These are phyloP conservation scores for Kwoniella pini DNA, from an alignment of 768 basidiomycete genomes.

Conservation along the genomic window DNA sequence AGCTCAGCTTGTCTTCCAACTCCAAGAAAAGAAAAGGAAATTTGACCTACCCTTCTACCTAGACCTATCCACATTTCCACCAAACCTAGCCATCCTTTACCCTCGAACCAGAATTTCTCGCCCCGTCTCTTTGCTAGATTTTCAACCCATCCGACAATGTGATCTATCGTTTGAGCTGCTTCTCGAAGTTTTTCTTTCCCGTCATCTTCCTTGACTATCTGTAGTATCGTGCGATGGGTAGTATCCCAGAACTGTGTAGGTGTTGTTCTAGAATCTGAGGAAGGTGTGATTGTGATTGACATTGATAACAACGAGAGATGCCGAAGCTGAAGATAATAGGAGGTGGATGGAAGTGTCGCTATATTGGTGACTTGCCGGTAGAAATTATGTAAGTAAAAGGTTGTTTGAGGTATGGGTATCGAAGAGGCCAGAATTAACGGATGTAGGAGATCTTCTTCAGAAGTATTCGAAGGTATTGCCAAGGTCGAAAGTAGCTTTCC, in stretches of 20 bases:
- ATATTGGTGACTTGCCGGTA: constrained; percentile 16
- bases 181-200: constrained; percentile 1
- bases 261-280: constrained; percentile 4
- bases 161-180: constrained; percentile 6
- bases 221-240: constrained; percentile 8
- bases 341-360: neutral
- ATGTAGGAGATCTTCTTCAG: constrained; percentile 8
- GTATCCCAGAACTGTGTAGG: constrained; percentile 32
- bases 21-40: neutral
- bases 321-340: constrained; percentile 11
- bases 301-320: constrained; percentile 5
- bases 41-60: constrained; percentile 37
- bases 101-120: constrained; percentile 34
- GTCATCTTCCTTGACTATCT: constrained; percentile 10
- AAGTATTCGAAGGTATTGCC: neutral
- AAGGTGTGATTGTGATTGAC: constrained; percentile 10
- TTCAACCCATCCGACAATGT: constrained; percentile 31
- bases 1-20: neutral
- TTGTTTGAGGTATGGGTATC: constrained; percentile 2
- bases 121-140: constrained; percentile 3
- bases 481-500: neutral
- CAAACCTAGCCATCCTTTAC: constrained; percentile 38
- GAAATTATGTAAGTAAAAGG: constrained; percentile 5
- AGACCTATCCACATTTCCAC: constrained; percentile 46
- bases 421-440: constrained; percentile 21